These are phyloP conservation scores for Tausonia pullulans DNA, from an alignment of 1,284 basidiomycete genomes.

Conservation along the genomic window DNA sequence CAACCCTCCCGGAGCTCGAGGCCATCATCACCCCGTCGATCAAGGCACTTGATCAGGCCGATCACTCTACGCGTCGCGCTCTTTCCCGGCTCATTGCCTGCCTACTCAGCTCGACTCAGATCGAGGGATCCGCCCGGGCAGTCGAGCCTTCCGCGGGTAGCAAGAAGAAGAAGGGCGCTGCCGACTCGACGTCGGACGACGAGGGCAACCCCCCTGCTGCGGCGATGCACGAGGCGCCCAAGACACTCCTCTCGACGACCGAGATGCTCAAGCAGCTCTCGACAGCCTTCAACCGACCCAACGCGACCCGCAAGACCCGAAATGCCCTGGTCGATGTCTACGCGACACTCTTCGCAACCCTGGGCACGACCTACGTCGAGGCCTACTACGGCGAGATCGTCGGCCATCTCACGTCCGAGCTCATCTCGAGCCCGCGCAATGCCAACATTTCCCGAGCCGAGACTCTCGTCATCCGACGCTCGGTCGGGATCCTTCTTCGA, in stretches of 20 bases:
- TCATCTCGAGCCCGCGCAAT: conserved; percentile 49
- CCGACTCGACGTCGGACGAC: conserved; percentile 46
- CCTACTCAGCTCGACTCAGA: conserved; percentile 73
- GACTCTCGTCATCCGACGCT: conserved; percentile 55
- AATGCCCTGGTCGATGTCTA: conserved; percentile 88
- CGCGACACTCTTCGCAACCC: conserved; percentile 57
- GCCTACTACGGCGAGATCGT: conserved; percentile 68
- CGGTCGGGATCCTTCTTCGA: conserved; percentile 65
- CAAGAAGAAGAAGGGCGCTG: conserved; percentile 55
- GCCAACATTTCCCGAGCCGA: conserved; percentile 52
- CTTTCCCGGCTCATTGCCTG: conserved; percentile 71
- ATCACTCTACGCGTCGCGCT: conserved; percentile 70
- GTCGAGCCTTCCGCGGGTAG: conserved; percentile 29
- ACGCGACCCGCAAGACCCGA: conserved; percentile 55
- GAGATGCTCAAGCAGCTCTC: conserved; percentile 80
- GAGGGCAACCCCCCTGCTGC: conserved; percentile 44
- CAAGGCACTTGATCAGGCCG: conserved; percentile 67
- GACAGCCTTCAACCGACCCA: conserved; percentile 55
- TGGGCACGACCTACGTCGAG: conserved; percentile 73
- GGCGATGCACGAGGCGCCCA: conserved; percentile 48
- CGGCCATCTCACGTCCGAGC: conserved; percentile 64
- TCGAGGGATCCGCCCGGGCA: conserved; percentile 46
- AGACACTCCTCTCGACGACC: conserved; percentile 58
- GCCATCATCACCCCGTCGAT: conserved; percentile 54
- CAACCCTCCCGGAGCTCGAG: conserved; percentile 58